These are phyloP conservation scores for Cryptosporidium baileyi DNA, from an alignment of 169 alveolate genomes.

Conservation along the genomic window DNA sequence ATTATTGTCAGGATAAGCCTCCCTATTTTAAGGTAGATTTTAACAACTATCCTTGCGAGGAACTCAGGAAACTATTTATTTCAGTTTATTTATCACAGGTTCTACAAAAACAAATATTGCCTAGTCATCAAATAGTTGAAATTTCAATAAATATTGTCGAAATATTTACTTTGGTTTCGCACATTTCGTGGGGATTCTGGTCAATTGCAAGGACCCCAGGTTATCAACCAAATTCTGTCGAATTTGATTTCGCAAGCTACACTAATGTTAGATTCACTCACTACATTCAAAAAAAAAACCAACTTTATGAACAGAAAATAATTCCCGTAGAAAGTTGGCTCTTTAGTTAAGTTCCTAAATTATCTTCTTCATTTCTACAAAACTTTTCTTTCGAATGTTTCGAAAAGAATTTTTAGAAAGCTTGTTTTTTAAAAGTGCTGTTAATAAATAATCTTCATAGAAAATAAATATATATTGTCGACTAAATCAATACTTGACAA, in stretches of 20 bases:
- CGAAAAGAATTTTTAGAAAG: background rate
- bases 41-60: conserved; percentile 76
- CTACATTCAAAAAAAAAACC: conserved; percentile 26
- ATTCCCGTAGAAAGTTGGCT: background rate
- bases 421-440: no score
- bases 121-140: conserved; percentile 71
- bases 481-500: no score
- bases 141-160: conserved; percentile 74
- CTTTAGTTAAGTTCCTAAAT: background rate
- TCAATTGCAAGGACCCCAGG: conserved; percentile 74
- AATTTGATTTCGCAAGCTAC: conserved; percentile 73
- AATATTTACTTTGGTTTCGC: conserved; percentile 77
- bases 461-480: no score
- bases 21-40: conserved; percentile 76
- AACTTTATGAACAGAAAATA: conserved; percentile 31
- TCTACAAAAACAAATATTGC: conserved; percentile 56
- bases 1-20: conserved; percentile 72
- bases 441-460: no score
- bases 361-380: background rate
- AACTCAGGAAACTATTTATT: conserved; percentile 74
- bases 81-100: conserved; percentile 76
- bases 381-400: background rate
- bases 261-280: conserved; percentile 45
- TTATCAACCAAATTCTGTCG: conserved; percentile 62
- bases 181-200: conserved; percentile 81